Evolutionary conservation across 2,329 filamentous ascomycete genomes (phyloP).

Genomic region (Stachybotrys elegans): DNA sequence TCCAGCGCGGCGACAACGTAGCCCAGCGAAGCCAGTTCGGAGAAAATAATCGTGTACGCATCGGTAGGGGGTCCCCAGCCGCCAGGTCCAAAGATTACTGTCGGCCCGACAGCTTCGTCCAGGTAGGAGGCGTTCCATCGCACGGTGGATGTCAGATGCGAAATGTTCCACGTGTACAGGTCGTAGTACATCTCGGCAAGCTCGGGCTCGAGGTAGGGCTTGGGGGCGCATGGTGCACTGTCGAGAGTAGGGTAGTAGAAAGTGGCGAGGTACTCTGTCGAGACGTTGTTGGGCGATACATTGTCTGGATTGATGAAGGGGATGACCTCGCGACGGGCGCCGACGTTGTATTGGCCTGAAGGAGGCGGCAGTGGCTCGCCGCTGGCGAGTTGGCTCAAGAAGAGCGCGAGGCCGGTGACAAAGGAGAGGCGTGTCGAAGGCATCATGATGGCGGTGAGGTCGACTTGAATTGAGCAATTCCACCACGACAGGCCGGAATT

Average conservation of each 20-base stretch:
- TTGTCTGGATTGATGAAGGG: conserved; percentile 3
- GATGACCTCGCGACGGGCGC: conserved; percentile 6
- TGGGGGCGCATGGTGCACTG: background rate
- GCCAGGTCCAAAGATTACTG: conserved; percentile 8
- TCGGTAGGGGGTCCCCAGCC: conserved; percentile 10
- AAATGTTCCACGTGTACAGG: conserved; percentile 7
- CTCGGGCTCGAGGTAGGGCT: conserved; percentile 9
- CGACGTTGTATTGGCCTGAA: conserved; percentile 9
- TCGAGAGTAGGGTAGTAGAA: conserved; percentile 11
- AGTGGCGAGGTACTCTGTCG: conserved; percentile 10
- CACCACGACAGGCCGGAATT: too few relatives aligned
- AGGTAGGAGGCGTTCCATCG: conserved; percentile 8
- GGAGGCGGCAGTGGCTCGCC: background rate
- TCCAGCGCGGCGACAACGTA: conserved; percentile 20
- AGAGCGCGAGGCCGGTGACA: background rate
- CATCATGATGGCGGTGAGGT: too few relatives aligned
- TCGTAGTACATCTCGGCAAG: conserved; percentile 5
- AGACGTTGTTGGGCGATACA: conserved; percentile 5
- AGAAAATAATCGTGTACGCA: conserved; percentile 7
- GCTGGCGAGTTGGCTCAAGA: background rate
- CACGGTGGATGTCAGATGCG: conserved; percentile 8
- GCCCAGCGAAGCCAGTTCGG: conserved; percentile 14
- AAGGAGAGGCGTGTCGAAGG: too few relatives aligned
- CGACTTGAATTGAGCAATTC: too few relatives aligned
- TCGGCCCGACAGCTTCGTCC: conserved; percentile 1